A percentile compares a stretch with the other conserved stretches of the same genome.
Conservation (phyloP, 345 rosid genomes). For the Gossypium mustelinum region DNA sequence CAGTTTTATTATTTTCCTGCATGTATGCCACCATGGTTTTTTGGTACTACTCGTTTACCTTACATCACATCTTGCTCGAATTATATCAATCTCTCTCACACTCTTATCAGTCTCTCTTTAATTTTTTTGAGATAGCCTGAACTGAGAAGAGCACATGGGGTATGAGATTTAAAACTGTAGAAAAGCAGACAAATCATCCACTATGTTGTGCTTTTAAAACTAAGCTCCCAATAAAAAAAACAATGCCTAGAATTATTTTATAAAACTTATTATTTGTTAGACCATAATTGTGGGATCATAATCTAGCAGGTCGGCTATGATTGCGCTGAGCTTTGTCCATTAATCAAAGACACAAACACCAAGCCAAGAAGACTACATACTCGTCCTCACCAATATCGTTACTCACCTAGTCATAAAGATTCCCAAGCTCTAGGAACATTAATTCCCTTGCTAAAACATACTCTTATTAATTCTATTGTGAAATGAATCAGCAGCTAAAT, state of each 20-base stretch:
- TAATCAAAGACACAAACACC: conserved; percentile 47
- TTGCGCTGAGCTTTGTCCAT: conserved; percentile 55
- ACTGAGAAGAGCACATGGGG: conserved; percentile 38
- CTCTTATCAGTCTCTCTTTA: not conserved
- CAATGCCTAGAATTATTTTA: not conserved
- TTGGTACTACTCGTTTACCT: conserved; percentile 16
- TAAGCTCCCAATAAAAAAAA: not conserved
- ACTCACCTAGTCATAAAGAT: conserved; percentile 14
- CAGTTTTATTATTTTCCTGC: not conserved
- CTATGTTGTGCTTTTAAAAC: conserved; percentile 4
- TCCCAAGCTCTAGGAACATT: conserved; percentile 36
- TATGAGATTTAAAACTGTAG: conserved; percentile 4
- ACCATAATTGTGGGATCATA: conserved; percentile 55
- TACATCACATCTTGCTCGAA: conserved; percentile 12
- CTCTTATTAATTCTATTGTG: not conserved
- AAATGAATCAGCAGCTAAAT: conserved; percentile 19
- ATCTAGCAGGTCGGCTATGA: conserved; percentile 66
- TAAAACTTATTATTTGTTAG: conserved; percentile 24
- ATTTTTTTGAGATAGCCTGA: conserved; percentile 10
- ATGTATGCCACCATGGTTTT: conserved; percentile 18
- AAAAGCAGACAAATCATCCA: conserved; percentile 25
- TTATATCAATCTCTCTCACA: not conserved
- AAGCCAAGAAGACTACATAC: conserved; percentile 32
- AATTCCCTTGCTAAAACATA: conserved; percentile 24
- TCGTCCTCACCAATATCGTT: conserved; percentile 8